These are phyloP conservation scores for Ogataea corticis DNA, from an alignment of 805 yeast genomes.

Conservation along the genomic window DNA sequence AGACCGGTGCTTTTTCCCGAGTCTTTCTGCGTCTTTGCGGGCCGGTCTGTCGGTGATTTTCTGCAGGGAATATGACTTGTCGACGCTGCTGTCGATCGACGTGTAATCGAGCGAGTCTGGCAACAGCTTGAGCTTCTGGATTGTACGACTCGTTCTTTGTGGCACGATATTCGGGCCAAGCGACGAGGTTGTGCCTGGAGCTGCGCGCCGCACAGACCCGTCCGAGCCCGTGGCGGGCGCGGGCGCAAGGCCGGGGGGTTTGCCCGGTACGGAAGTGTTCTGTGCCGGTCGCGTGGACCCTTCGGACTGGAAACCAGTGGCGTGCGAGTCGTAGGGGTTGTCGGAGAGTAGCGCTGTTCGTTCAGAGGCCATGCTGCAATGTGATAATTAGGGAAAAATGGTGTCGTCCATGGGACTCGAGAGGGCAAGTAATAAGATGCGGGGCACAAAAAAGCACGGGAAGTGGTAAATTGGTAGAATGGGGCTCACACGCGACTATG, in stretches of 20 bases:
- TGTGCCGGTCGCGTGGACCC: neutral
- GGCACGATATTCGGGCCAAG: conserved; percentile 58
- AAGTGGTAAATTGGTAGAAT: too few relatives aligned
- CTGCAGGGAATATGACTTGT: conserved; percentile 74
- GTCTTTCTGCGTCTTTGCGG: conserved; percentile 87
- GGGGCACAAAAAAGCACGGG: too few relatives aligned
- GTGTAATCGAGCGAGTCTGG: conserved; percentile 55
- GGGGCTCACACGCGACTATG: too few relatives aligned
- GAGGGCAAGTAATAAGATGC: too few relatives aligned
- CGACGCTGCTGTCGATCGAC: conserved; percentile 20
- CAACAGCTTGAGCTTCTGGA: conserved; percentile 68
- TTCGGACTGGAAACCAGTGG: neutral
- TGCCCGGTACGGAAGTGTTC: neutral
- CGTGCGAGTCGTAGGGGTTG: conserved; percentile 28
- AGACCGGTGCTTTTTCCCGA: conserved; percentile 84
- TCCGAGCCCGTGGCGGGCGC: neutral
- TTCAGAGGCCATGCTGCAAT: conserved; percentile 19
- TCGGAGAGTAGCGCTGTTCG: conserved; percentile 33
- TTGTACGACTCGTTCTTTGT: conserved; percentile 72
- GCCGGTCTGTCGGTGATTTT: conserved; percentile 86
- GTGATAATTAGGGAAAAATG: neutral
- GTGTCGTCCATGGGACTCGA: too few relatives aligned
- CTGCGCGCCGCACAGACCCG: neutral
- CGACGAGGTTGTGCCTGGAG: conserved; percentile 7
- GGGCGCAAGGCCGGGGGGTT: neutral